Evolutionary conservation across 2,329 filamentous ascomycete species (phyloP), one percentile per base, ranked within the genome.

Genomic region (Venturia asperata): DNA sequence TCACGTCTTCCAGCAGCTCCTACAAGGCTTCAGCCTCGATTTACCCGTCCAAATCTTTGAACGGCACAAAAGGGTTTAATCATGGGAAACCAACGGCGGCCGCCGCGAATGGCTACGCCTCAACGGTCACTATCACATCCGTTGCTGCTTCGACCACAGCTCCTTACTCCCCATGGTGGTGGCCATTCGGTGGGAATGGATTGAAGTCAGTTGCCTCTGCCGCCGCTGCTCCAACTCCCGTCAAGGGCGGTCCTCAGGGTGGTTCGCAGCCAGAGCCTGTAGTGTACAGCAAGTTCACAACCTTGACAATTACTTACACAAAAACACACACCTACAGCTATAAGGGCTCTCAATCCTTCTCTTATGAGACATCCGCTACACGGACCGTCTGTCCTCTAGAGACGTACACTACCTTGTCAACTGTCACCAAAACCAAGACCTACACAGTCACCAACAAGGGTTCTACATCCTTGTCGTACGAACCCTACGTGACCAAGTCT

Each of bases 281-380:
- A 9, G 52, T 37, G 15, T 58, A 58, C 15, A 58, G 52, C 52
- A 58, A 58, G 52, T 58, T 37, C 52, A 58, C 52, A 7, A 58
- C 52, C 1, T 37, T 58, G 52, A 58, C 52, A 3, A 11, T 58
- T 15, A 58, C 52, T 37, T 34, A 19, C 52, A 58, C 52, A 27
- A 58, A 58, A 15, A 58, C 52, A 5, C 52, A 58, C 30, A 58
- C 52, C 4, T 58, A 34, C 52, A n/a, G 37, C 15, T 58, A 58
- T 15, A 58, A 58, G 52, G 52, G 52, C 30, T 58, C 52, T 15
- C 37, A 58, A 13, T 58, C 52, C 17, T 11, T 58, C 13, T 58
- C 52, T 9, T 58, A 58, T n/a, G 52, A 58, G 30, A 58, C 52
- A 7, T 58, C 37, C 15, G 52, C 52, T 15, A 15, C 15, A 21